Evolutionary conservation across 768 basidiomycete genomes (phyloP).

Genomic region (Russula compacta): DNA sequence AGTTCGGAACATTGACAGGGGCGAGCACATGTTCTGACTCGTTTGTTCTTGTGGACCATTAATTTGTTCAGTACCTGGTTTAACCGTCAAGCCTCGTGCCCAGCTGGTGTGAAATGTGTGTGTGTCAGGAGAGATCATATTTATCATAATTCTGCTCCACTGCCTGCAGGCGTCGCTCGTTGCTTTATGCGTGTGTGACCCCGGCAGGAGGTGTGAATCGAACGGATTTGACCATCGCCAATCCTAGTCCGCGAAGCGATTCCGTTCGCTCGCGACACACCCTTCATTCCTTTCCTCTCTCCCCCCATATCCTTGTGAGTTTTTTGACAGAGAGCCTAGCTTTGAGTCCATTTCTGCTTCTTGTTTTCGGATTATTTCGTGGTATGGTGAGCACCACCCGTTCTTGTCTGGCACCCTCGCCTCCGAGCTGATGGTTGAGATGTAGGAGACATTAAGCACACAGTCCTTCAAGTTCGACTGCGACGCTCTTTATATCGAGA

Average conservation of each 20-base stretch:
- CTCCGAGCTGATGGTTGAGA: neutral
- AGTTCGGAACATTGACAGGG: slow-evolving; percentile 6
- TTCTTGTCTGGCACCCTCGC: neutral
- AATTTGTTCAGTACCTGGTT: neutral
- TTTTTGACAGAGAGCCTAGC: neutral
- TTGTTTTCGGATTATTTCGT: neutral
- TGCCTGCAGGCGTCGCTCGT: neutral
- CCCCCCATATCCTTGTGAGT: neutral
- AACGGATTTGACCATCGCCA: slow-evolving; percentile 2
- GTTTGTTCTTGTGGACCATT: neutral
- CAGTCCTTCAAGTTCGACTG: slow-evolving; percentile 18
- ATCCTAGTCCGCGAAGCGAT: neutral
- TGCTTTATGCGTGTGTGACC: neutral
- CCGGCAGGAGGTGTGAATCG: neutral
- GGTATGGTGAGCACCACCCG: slow-evolving; percentile 6
- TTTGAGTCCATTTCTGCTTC: neutral
- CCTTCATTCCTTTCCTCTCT: neutral
- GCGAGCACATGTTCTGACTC: neutral
- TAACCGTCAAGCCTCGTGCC: slow-evolving; percentile 1
- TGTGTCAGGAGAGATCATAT: slow-evolving; percentile 2
- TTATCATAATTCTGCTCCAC: slow-evolving; percentile 13
- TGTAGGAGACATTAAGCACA: slow-evolving; percentile 7
- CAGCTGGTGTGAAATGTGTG: neutral
- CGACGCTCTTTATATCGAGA: slow-evolving; percentile 20
- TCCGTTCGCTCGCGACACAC: neutral